Base-by-base conservation (phyloP, 345 rosid genomes). In the Triadica sebifera region DNA sequence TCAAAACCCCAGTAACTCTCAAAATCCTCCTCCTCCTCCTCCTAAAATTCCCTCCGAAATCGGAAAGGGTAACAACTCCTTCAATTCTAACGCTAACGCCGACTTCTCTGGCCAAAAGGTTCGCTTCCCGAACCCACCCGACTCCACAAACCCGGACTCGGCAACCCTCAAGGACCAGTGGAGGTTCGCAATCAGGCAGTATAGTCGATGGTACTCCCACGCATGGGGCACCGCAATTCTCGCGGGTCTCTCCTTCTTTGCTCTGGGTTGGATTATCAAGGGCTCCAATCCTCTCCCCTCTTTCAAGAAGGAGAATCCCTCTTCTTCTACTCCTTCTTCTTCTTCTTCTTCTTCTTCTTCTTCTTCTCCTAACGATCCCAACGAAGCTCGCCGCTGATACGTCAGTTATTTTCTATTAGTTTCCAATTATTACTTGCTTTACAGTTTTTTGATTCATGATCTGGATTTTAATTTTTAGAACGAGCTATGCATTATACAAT, bases 211-310 rank as follows among this genome's bases (percentile, higher is more conserved):
- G 97, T 89, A 92, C 77, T 86, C 93, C 22, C 95, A 89, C 64
- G 98, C 97, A 6, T 90, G 98, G 98, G 97, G 98, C 3, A 84
- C 97, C 6, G 97, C 94, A 29, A 92, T 94, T 76, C 86, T 94
- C 50, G 98, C 97, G 5, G 97, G 94, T 0, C 75, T 88, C 6
- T 81, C 97, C 5, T 94, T 94, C 82, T 94, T 86, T 38, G 97
- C 95, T 19, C 87, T 94, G 0, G 95, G 97, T 16, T 94, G 95
- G 97, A 50, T 88, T 82, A 83, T 94, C 63, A 94, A 94, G 70
- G 98, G 97, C 66, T 83, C 84, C 25, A 94, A 94, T 80, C 98
- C 34, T 29, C 82, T 94, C 43, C 91, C 97, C 68, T 92, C 97
- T 2, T 78, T 83, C 69, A 29, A 29, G 34, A 86, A 81, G 56